Conservation (phyloP, 805 yeast species). For the Cyberlindnera sargentensis region DNA sequence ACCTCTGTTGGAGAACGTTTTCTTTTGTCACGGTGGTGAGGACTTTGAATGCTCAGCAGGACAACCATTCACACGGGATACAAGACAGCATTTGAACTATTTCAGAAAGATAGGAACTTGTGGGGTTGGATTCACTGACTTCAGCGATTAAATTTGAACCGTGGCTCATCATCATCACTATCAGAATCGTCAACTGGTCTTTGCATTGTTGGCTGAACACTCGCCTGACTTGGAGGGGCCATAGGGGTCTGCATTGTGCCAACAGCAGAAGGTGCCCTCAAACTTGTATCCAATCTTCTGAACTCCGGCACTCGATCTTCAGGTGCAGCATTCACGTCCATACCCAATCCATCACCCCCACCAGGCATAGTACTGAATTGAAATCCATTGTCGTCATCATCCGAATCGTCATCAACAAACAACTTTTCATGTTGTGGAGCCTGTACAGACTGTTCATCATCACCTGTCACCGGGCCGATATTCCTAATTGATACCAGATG, state of each 20-base stretch:
- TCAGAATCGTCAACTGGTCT: conserved; percentile 21
- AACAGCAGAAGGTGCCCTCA: background rate
- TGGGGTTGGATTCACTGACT: conserved; percentile 13
- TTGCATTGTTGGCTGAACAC: no score
- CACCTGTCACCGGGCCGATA: no score
- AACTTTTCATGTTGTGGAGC: background rate
- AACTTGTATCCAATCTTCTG: conserved; percentile 3
- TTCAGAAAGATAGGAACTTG: conserved; percentile 24
- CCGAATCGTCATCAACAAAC: conserved; percentile 16
- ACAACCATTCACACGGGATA: conserved; percentile 13
- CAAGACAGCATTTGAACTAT: conserved; percentile 23
- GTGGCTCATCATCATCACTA: conserved; percentile 28
- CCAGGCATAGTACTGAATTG: conserved; percentile 11
- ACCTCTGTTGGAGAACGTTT: conserved; percentile 43
- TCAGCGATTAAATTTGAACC: conserved; percentile 26
- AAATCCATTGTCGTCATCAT: conserved; percentile 15
- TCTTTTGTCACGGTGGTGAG: conserved; percentile 63
- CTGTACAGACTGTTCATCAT: no score
- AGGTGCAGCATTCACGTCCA: conserved; percentile 12
- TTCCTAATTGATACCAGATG: background rate
- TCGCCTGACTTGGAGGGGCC: background rate
- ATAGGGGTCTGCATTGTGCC: background rate
- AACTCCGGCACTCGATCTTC: conserved; percentile 15
- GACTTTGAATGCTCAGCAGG: conserved; percentile 45
- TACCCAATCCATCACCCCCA: conserved; percentile 18